Percentiles rank a stretch among this genome's conserved stretches.
Conservation (phyloP, 1,139 yeast genomes). For the Suhomyces panamericanus region DNA sequence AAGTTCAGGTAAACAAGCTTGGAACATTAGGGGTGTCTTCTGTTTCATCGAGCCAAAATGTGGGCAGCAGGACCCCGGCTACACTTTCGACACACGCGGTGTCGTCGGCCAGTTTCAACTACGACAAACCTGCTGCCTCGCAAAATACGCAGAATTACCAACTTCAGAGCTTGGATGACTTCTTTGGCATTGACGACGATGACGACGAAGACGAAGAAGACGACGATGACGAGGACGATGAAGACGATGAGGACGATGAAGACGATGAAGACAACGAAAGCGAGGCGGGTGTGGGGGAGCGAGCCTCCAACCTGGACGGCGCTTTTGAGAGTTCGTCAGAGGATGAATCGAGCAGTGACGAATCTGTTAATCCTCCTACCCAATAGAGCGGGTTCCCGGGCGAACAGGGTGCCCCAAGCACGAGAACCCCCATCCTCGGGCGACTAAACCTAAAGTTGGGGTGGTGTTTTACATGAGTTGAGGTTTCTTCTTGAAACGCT, state of each 20-base stretch:
- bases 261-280: conserved; percentile 22
- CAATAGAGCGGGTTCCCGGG: conserved; percentile 1
- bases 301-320: not conserved
- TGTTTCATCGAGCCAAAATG: conserved; percentile 6
- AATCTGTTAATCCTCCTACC: conserved; percentile 2
- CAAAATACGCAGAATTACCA: conserved; percentile 42
- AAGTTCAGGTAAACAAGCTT: conserved; percentile 29
- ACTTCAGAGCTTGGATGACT: conserved; percentile 81
- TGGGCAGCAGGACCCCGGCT: conserved; percentile 25
- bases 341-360: conserved; percentile 4
- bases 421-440: not conserved
- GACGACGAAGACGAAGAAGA: conserved; percentile 24
- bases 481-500: not conserved
- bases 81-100: conserved; percentile 25
- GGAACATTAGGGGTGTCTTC: conserved; percentile 16
- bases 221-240: conserved; percentile 40
- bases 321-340: conserved; percentile 4
- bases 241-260: conserved; percentile 28
- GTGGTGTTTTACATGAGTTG: not conserved
- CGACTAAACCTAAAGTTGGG: not conserved
- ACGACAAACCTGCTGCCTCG: not conserved
- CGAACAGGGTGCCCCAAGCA: conserved; percentile 8
- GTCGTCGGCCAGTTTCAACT: conserved; percentile 25
- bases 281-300: conserved; percentile 1
- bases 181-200: conserved; percentile 60